phyloP scores from a whole-genome alignment of 345 rosid species.

The Brassica nigra region DNA sequence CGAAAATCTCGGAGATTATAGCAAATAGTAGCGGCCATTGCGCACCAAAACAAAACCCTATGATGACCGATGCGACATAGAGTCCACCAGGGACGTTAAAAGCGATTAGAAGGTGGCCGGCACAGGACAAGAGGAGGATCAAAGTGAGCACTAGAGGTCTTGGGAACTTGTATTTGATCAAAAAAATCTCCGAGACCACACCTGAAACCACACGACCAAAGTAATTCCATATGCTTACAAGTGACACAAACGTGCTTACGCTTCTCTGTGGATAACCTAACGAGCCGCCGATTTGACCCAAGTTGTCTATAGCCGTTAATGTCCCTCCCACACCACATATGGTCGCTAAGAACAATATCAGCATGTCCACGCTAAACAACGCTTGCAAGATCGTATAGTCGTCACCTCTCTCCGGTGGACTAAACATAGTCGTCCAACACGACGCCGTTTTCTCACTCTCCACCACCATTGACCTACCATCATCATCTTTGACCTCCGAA shows the following conservation, averaged over 20 bases:
- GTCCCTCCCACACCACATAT: constrained; percentile 56
- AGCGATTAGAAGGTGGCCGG: constrained; percentile 52
- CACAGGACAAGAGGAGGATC: constrained; percentile 46
- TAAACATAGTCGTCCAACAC: constrained; percentile 44
- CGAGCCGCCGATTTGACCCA: constrained; percentile 53
- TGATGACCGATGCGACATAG: constrained; percentile 52
- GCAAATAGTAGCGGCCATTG: constrained; percentile 53
- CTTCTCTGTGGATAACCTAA: constrained; percentile 49
- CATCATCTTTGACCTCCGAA: background rate
- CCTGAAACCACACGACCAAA: constrained; percentile 56
- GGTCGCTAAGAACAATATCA: constrained; percentile 50
- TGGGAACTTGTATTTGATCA: constrained; percentile 50
- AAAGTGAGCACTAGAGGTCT: constrained; percentile 49
- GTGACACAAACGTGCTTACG: constrained; percentile 51
- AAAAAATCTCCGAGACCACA: constrained; percentile 49
- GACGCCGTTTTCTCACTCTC: constrained; percentile 35
- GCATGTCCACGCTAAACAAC: constrained; percentile 56
- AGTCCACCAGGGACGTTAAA: constrained; percentile 54
- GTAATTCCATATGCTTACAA: constrained; percentile 63
- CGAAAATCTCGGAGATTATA: constrained; percentile 57
- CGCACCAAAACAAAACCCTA: constrained; percentile 59
- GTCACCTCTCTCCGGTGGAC: constrained; percentile 58
- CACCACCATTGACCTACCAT: background rate
- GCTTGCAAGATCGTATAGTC: constrained; percentile 61
- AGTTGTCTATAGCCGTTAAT: constrained; percentile 48